These are phyloP conservation scores for Omphalotus guepiniiformis DNA, from an alignment of 768 basidiomycete species.

Conservation along the genomic window DNA sequence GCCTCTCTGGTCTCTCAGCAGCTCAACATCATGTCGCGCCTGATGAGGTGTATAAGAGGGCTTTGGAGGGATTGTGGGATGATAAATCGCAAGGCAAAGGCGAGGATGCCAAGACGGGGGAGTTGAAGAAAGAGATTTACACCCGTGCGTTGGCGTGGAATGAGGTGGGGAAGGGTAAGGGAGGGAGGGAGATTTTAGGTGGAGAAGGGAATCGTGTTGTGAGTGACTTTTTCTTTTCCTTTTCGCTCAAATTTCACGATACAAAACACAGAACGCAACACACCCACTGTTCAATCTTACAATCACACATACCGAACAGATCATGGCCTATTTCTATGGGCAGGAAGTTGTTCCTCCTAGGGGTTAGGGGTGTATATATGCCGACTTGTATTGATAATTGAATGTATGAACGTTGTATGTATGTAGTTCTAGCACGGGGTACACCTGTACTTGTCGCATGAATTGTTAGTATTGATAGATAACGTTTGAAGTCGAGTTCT, in stretches of 20 bases:
- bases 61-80: constrained; percentile 1
- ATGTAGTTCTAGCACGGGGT: too few relatives aligned
- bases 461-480: too few relatives aligned
- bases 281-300: constrained; percentile 79
- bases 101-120: not conserved
- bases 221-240: constrained; percentile 21
- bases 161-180: constrained; percentile 38
- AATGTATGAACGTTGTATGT: too few relatives aligned
- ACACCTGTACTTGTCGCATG: too few relatives aligned
- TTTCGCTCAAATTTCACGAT: not conserved
- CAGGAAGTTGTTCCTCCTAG: too few relatives aligned
- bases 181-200: constrained; percentile 63
- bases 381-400: too few relatives aligned
- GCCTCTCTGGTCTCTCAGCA: constrained; percentile 82
- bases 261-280: constrained; percentile 61
- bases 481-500: too few relatives aligned
- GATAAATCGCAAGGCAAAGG: too few relatives aligned
- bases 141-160: constrained; percentile 56
- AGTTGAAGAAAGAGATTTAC: constrained; percentile 36
- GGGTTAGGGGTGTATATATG: too few relatives aligned
- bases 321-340: constrained; percentile 74
- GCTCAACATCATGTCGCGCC: constrained; percentile 78
- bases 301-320: constrained; percentile 55
- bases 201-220: constrained; percentile 61
- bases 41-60: constrained; percentile 12